Evolutionary conservation across 2,329 filamentous ascomycete species (phyloP).

Genomic region (Pseudogymnoascus sp.): DNA sequence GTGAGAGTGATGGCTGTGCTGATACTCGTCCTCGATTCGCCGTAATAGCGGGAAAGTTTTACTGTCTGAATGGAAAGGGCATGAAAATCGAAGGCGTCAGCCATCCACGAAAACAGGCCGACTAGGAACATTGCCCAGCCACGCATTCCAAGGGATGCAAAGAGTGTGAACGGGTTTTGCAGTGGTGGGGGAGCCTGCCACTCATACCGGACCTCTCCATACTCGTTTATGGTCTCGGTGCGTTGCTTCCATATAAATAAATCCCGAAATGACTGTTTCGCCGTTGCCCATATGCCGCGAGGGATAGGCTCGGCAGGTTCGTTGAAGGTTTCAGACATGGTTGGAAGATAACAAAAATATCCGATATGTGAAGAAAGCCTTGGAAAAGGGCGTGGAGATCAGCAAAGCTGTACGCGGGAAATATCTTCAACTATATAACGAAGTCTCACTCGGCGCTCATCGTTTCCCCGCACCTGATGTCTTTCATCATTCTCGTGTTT

Average conservation of each 20-base stretch:
- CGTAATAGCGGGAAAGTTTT: conserved; percentile 50
- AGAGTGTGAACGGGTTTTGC: conserved; percentile 58
- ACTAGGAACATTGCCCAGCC: conserved; percentile 68
- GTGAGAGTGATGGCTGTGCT: conserved; percentile 28
- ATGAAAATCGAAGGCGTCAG: conserved; percentile 77
- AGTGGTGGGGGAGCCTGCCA: conserved; percentile 58
- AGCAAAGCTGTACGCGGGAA: not conserved
- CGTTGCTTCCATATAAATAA: conserved; percentile 67
- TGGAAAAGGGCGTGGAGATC: not conserved
- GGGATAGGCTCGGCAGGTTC: conserved; percentile 54
- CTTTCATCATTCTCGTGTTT: not conserved
- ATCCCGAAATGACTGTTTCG: conserved; percentile 53
- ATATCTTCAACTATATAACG: not conserved
- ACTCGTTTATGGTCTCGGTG: conserved; percentile 53
- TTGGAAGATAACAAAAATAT: not conserved
- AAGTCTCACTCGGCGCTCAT: not conserved
- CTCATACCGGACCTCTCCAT: conserved; percentile 55
- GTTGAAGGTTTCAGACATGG: not conserved
- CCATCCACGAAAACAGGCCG: conserved; percentile 66
- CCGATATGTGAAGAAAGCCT: not conserved
- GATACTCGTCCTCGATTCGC: conserved; percentile 36
- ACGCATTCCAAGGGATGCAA: conserved; percentile 50
- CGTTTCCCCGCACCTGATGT: not conserved
- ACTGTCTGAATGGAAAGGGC: conserved; percentile 68
- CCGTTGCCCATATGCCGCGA: conserved; percentile 53